Evolutionary conservation across 2,329 filamentous ascomycete genomes (phyloP), one percentile per base, ranked within the genome.

Genomic region (Scorias spongiosa): DNA sequence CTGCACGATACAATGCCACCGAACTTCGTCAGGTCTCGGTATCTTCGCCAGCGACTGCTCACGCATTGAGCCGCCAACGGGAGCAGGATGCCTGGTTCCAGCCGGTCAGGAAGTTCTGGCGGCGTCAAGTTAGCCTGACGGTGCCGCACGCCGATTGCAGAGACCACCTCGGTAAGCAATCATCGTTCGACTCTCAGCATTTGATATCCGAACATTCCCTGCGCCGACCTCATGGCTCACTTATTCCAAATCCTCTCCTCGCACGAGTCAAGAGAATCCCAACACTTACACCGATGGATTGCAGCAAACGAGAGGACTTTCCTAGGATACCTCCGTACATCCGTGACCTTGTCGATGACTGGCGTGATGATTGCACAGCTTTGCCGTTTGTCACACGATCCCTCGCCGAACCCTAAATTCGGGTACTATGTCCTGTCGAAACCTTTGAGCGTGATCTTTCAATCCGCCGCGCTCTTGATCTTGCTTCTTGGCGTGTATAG

Each of bases 271-370:
- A 28, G 32, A 29, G 17, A 28, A 42, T 7, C 20, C 20, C 20
- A 26, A 26, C 20, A 7, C 20, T 26, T 26, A 26, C 20, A 26
- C 32, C 15, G 32, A 36, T 36, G 32, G 32, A 36, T 36, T 36
- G 11, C 53, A 85, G 81, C 82, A 32, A 72, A 85, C 44, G 81
- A 87, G 61, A 69, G 81, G 45, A 87, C 81, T 14, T 87, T 80
- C 56, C 72, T 87, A 14, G 79, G 72, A 28, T 86, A 85, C 58
- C 69, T 85, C 28, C 74, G 81, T 15, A 86, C 81, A 1, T 83
- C 79, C 0, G 62, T 82, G 32, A 69, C 74, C n/a, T 66, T 85
- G 34, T 77, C 80, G 11, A 79, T 84, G 63, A 64, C 78, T 15
- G 80, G 80, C 14, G 74, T 81, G 2, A 53, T 76, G 2, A 70